A percentile compares a stretch with the other conserved stretches of the same genome.
phyloP scores from a whole-genome alignment of 495 filamentous ascomycete genomes.

The Xylaria castorea region DNA sequence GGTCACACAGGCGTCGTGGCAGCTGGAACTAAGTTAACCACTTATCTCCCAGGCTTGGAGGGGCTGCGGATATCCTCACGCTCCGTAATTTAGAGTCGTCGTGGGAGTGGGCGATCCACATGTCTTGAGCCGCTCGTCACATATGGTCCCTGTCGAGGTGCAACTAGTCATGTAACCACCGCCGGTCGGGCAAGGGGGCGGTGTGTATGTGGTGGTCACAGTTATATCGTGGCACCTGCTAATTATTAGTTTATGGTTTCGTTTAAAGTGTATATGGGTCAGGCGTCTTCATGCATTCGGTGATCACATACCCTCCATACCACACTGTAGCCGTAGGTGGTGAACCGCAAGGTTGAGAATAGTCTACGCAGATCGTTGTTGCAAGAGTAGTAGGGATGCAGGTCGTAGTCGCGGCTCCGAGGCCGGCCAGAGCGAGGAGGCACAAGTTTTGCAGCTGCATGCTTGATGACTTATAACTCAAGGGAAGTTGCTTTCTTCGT shows the following conservation, averaged over 20 bases:
- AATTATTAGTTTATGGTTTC: background rate
- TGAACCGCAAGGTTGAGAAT: conserved; percentile 13
- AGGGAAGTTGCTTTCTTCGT: background rate
- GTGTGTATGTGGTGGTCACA: conserved; percentile 12
- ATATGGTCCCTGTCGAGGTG: conserved; percentile 35
- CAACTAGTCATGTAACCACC: conserved; percentile 13
- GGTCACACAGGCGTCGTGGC: conserved; percentile 26
- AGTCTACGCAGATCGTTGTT: conserved; percentile 16
- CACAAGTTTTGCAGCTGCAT: conserved; percentile 17
- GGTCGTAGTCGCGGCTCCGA: conserved; percentile 15
- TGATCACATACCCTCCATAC: conserved; percentile 23
- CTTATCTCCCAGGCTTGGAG: background rate
- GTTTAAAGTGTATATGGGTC: background rate
- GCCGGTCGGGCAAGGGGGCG: conserved; percentile 27
- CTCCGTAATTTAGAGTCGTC: conserved; percentile 37
- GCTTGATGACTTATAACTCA: background rate
- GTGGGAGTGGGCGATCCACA: conserved; percentile 38
- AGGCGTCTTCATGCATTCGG: background rate
- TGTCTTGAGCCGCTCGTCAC: conserved; percentile 33
- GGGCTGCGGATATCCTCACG: conserved; percentile 26
- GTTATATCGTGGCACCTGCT: conserved; percentile 26
- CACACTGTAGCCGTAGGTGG: conserved; percentile 22
- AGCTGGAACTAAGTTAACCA: conserved; percentile 17
- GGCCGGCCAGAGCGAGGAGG: conserved; percentile 14
- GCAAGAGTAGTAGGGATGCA: conserved; percentile 12